Evolutionary conservation across 2,329 filamentous ascomycete genomes (phyloP), one percentile per base, ranked within the genome.

Genomic region (Mycosphaerella arachidis): DNA sequence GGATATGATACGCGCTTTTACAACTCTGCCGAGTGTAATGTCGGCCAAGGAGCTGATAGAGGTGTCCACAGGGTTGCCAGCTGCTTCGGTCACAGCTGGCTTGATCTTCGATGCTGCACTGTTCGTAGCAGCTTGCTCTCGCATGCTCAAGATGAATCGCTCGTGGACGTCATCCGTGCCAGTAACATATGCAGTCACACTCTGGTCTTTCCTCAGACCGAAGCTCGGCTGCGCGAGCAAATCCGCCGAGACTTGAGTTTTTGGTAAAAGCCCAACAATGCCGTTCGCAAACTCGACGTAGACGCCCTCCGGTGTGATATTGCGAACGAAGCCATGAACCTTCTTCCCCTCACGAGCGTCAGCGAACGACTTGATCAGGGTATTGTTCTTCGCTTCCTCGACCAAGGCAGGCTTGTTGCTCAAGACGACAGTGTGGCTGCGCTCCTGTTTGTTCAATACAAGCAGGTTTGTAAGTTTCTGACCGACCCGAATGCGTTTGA

Each of bases 271-370:
- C 13, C 90, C 93, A 50, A 86, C 89, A 18, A 96, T 76, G 35
- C 84, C 86, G 67, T 87, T 89, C 45, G 87, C 86, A 73, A 97
- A 97, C 70, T 95, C 88, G n/a, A 97, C 84, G 69, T 96, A 97
- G 10, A 92, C 81, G 48, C 90, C 91, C 8, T 88, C 90, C 1
- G 84, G 78, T 0, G 91, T 92, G 55, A 96, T 88, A 69, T 94
- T 95, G 61, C 88, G 87, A 29, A 99, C 86, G 68, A 93, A 96
- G 6, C 92, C 93, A 60, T 86, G 83, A 7, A 91, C 83, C 27
- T 85, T 77, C 35, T 84, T 81, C 31, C 89, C 89, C 64, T 88
- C 82, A 64, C 86, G 83, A 20, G 91, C 82, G 65, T 93, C 85
- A 24, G 89, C 86, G 57, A 94, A 88, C 48, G 77, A 83, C 18